Conservation (phyloP, 2,329 filamentous ascomycete species). For the Thielaviopsis punctulata region DNA sequence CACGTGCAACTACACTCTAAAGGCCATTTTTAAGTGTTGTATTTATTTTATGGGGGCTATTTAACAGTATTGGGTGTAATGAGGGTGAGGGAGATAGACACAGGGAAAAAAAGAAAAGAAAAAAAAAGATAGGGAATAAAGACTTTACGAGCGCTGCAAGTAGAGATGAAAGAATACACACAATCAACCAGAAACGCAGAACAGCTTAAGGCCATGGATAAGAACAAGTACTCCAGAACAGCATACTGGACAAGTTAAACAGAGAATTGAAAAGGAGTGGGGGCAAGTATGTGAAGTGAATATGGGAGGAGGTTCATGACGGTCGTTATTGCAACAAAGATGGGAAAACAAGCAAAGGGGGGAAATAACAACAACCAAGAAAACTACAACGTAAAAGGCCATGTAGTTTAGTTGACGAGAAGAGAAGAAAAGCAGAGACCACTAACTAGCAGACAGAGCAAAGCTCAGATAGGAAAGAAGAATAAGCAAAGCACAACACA, state of each 20-base stretch:
- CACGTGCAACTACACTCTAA: no score
- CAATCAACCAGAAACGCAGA: background rate
- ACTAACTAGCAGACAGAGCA: background rate
- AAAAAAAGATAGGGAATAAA: background rate
- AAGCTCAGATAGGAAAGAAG: background rate
- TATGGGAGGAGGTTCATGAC: slow-evolving; percentile 4
- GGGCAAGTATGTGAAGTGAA: background rate
- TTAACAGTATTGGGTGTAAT: background rate
- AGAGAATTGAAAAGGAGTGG: background rate
- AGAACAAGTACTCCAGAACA: no score
- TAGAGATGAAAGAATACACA: background rate
- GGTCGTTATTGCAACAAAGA: slow-evolving; percentile 5
- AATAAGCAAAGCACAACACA: background rate
- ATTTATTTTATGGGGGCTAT: background rate
- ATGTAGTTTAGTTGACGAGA: background rate
- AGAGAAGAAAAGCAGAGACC: background rate
- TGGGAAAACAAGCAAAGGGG: background rate
- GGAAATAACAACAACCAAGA: background rate
- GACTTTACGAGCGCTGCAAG: background rate
- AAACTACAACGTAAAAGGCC: background rate
- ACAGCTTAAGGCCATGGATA: no score
- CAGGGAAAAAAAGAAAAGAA: background rate
- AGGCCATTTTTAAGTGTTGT: background rate
- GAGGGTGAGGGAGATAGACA: background rate
- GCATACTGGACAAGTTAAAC: background rate